Evolutionary conservation across 1,284 basidiomycete species (phyloP), one percentile per base, ranked within the genome.

Genomic region (Acaromyces ingoldii): DNA sequence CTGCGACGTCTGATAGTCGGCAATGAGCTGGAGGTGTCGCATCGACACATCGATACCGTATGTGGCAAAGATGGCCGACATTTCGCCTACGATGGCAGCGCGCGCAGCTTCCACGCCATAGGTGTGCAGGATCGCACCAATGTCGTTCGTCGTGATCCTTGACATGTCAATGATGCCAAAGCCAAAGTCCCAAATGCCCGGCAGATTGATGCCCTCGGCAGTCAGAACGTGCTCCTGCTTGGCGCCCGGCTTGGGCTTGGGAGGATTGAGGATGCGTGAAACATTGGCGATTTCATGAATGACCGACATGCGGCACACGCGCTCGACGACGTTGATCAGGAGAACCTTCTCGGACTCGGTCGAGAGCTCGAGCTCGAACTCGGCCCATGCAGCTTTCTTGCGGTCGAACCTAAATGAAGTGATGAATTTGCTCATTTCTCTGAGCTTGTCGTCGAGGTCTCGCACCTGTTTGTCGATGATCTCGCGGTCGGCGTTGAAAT

Each of bases 1-100:
- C 46, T 91, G 89, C 72, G 92, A 95, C 0, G 95, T 98, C 90
- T 97, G 66, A 77, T 98, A 99, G 77, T 99, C 95, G 29, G 95
- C 95, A 74, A 99, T 96, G 57, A 99, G 82, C 72, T 92, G 91
- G 51, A 98, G 80, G 80, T 99, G 95, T 51, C 95, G 84, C 66
- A 84, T 85, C 77, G 97, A 87, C 51, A 99, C 95, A 57, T 88
- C 89, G 72, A 99, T 99, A 74, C 88, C 93, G 79, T 99, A 99
- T 3, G 88, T 91, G n/a, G 84, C 41, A 77, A 99, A 99, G 49
- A 99, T 91, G 33, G 83, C 84, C 40, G 85, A 82, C 79, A 98
- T 89, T 77, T 98, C 93, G 54, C 82, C 61, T 46, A 79, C 77
- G 57, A 79, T 78, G 19, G 74, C 73, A 7, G 70, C 64, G 21